phyloP scores from a whole-genome alignment of 192 early-diverging fungal species.

The Linnemannia hyalina region DNA sequence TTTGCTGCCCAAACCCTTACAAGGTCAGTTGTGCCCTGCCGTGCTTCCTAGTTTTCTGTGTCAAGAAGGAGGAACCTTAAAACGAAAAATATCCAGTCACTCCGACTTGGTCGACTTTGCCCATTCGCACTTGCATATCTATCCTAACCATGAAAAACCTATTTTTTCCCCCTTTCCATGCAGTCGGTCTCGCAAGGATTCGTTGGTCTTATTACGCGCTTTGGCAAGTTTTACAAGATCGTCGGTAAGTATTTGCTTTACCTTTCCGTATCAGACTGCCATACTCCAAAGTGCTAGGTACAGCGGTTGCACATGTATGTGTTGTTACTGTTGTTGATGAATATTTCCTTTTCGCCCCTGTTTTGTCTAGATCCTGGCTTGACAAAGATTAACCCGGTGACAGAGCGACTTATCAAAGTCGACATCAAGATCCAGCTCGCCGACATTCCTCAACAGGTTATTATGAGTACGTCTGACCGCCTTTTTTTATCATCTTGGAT shows the following conservation, averaged over 20 bases:
- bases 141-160: neutral
- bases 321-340: neutral
- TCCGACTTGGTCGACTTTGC: neutral
- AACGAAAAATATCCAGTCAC: neutral
- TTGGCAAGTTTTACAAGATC: slow-evolving; percentile 70
- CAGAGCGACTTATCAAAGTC: slow-evolving; percentile 58
- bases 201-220: slow-evolving; percentile 77
- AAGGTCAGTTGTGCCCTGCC: slow-evolving; percentile 11
- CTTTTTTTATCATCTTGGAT: neutral
- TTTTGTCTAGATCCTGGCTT: slow-evolving; percentile 64
- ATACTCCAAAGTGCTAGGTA: neutral
- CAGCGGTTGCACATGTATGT: neutral
- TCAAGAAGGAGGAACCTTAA: neutral
- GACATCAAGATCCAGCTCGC: slow-evolving; percentile 67
- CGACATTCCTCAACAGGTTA: slow-evolving; percentile 74
- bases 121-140: neutral
- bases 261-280: neutral
- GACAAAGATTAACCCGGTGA: slow-evolving; percentile 67
- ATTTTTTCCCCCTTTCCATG: neutral
- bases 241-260: slow-evolving; percentile 11
- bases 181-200: slow-evolving; percentile 72
- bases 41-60: slow-evolving; percentile 4
- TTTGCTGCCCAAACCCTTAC: slow-evolving; percentile 72
- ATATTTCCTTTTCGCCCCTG: neutral
- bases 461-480: slow-evolving; percentile 67